Percentiles rank a stretch among this genome's conserved stretches.
Evolutionary conservation across 805 yeast species (phyloP).

Genomic region (Nakazawaea molendinolei): DNA sequence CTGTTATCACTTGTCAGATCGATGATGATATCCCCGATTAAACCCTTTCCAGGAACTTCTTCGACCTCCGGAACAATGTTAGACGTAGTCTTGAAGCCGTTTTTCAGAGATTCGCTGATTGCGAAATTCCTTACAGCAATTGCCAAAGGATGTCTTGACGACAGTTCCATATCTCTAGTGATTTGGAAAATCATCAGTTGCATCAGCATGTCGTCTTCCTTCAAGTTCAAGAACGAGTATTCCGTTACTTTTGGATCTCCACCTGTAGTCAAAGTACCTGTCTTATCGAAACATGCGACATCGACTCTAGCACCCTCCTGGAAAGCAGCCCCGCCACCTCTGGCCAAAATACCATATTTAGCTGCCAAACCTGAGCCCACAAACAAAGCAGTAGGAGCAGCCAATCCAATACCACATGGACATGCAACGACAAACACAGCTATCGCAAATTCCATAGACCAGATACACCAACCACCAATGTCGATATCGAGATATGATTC

Average conservation of each 20-base stretch:
- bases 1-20: constrained; percentile 14
- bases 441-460: constrained; percentile 74
- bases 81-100: constrained; percentile 17
- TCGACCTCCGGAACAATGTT: constrained; percentile 40
- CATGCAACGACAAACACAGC: constrained; percentile 80
- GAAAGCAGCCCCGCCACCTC: constrained; percentile 80
- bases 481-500: constrained; percentile 50
- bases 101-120: constrained; percentile 13
- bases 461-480: constrained; percentile 68
- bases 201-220: constrained; percentile 14
- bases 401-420: constrained; percentile 81
- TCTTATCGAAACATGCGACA: constrained; percentile 69
- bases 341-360: constrained; percentile 64
- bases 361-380: constrained; percentile 80
- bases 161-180: constrained; percentile 51
- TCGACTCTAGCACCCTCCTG: constrained; percentile 65
- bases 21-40: constrained; percentile 35
- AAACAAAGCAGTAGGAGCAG: constrained; percentile 79
- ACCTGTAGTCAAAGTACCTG: constrained; percentile 66
- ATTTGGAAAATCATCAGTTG: constrained; percentile 34
- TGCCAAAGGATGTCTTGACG: constrained; percentile 67
- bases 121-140: constrained; percentile 44
- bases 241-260: constrained; percentile 56
- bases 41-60: constrained; percentile 56
- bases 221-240: constrained; percentile 25